Percentiles rank a stretch among this genome's conserved stretches.
Conservation (phyloP, 1,139 yeast species). For the Zygosaccharomyces sapae region DNA sequence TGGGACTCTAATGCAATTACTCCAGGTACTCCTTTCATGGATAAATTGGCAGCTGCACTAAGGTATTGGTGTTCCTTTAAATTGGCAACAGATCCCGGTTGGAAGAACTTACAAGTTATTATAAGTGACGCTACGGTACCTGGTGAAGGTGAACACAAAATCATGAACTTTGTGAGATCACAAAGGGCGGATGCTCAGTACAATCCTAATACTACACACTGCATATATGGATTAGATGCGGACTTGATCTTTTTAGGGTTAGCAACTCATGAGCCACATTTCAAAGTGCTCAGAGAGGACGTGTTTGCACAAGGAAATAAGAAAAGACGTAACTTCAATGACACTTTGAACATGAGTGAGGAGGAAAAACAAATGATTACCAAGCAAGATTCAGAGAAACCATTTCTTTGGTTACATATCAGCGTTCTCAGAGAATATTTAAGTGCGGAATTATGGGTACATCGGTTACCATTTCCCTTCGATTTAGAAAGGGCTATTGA, state of each 20-base stretch:
- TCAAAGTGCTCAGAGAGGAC: conserved; percentile 88
- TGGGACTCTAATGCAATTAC: conserved; percentile 98
- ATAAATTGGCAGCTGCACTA: conserved; percentile 72
- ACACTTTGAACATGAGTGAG: conserved; percentile 54
- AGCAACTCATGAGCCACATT: conserved; percentile 96
- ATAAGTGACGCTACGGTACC: conserved; percentile 97
- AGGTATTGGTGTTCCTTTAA: conserved; percentile 90
- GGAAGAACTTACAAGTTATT: conserved; percentile 81
- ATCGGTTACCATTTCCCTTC: conserved; percentile 66
- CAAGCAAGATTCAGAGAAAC: conserved; percentile 66
- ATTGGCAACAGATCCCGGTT: conserved; percentile 79
- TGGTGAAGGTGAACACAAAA: conserved; percentile 98
- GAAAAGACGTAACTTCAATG: conserved; percentile 46
- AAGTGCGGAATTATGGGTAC: conserved; percentile 72
- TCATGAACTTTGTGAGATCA: conserved; percentile 87
- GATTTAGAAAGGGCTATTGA: conserved; percentile 94
- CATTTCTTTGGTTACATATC: conserved; percentile 91
- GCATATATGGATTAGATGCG: conserved; percentile 96
- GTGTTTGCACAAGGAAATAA: conserved; percentile 71
- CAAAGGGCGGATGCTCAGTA: conserved; percentile 83
- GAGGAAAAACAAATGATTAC: conserved; percentile 53
- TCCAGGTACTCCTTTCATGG: conserved; percentile 99
- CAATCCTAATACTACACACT: conserved; percentile 85
- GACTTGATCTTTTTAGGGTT: conserved; percentile 94
- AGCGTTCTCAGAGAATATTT: conserved; percentile 85